phyloP scores from a whole-genome alignment of 495 filamentous ascomycete genomes.

The Lepidopterella palustris region DNA sequence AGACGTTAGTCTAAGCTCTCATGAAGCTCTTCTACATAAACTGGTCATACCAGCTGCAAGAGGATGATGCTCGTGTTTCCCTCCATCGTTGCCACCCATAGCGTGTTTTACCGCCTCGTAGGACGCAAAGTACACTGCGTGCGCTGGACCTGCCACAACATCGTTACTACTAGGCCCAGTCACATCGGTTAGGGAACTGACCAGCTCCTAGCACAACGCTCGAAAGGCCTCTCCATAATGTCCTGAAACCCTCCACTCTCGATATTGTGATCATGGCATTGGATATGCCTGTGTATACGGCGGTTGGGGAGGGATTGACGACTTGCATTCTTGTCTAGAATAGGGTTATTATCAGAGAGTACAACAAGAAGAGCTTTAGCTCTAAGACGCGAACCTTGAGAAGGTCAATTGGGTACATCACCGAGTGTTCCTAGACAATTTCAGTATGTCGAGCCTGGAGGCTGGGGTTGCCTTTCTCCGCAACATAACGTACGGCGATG shows the following conservation, averaged over 20 bases:
- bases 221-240: slow-evolving; percentile 92
- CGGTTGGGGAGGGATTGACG: slow-evolving; percentile 75
- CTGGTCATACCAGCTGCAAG: slow-evolving; percentile 69
- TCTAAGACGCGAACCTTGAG: slow-evolving; percentile 68
- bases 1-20: slow-evolving; percentile 16
- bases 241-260: slow-evolving; percentile 77
- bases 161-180: slow-evolving; percentile 31
- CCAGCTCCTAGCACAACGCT: slow-evolving; percentile 95
- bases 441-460: slow-evolving; percentile 29
- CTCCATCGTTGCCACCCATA: slow-evolving; percentile 84
- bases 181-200: slow-evolving; percentile 44
- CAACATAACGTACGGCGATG: slow-evolving; percentile 68
- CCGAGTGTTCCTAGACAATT: slow-evolving; percentile 67
- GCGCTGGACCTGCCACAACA: slow-evolving; percentile 67
- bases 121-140: slow-evolving; percentile 96
- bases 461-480: slow-evolving; percentile 1
- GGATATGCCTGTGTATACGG: slow-evolving; percentile 83
- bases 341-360: slow-evolving; percentile 25
- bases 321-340: slow-evolving; percentile 94
- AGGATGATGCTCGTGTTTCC: slow-evolving; percentile 86
- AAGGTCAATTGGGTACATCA: slow-evolving; percentile 98
- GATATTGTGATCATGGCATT: slow-evolving; percentile 90
- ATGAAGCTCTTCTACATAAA: neutral
- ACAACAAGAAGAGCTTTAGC: neutral
- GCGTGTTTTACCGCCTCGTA: slow-evolving; percentile 95